These are phyloP conservation scores for Ogataea henricii DNA, from an alignment of 805 yeast species.

Conservation along the genomic window DNA sequence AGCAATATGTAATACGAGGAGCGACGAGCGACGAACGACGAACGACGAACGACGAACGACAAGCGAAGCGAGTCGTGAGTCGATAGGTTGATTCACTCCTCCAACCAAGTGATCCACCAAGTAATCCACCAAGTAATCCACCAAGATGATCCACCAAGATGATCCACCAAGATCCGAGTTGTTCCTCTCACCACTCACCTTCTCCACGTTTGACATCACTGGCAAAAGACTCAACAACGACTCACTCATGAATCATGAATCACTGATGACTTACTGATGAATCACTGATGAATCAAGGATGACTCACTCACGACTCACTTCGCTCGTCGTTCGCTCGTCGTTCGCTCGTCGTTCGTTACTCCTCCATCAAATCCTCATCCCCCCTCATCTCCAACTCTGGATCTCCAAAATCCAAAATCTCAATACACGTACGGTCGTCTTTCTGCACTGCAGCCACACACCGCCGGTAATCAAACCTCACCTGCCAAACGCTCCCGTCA, in stretches of 20 bases:
- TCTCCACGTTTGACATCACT: too few species aligned
- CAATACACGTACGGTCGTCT: conserved; percentile 70
- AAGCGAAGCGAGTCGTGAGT: not conserved
- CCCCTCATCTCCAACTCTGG: conserved; percentile 19
- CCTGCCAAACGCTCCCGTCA: conserved; percentile 93
- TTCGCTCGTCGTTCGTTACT: not conserved
- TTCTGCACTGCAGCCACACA: conserved; percentile 89
- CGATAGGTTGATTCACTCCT: too few species aligned
- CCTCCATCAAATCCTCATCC: conserved; percentile 19
- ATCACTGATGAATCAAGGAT: not conserved
- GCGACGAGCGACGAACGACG: not conserved
- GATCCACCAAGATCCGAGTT: too few species aligned
- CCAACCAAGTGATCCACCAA: too few species aligned
- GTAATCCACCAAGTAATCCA: too few species aligned
- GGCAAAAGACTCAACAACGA: too few species aligned
- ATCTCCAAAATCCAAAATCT: conserved; percentile 76
- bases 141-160: too few species aligned
- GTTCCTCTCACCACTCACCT: too few species aligned
- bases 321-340: not conserved
- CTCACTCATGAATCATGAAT: too few species aligned
- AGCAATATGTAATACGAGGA: not conserved
- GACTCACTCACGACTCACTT: too few species aligned
- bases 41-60: not conserved
- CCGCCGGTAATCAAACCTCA: conserved; percentile 76
- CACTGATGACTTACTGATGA: too few species aligned